Base-by-base conservation (phyloP, 108 stramenopile genomes). In the Fragilariopsis cylindrus region DNA sequence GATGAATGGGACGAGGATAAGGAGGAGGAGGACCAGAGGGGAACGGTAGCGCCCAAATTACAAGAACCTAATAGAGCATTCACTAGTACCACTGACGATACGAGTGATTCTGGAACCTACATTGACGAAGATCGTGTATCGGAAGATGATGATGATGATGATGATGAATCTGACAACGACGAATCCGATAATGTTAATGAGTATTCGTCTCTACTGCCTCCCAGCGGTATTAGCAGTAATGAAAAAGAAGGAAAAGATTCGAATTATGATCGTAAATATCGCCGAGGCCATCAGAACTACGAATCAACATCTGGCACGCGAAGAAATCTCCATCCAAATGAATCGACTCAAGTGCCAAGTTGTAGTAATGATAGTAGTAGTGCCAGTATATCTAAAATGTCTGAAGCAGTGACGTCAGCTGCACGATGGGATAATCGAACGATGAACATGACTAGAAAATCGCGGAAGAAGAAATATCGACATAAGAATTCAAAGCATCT, bases 181-280 rank as follows among this genome's bases (percentile, higher is more conserved):
- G 9, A 48, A 41, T n/a, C 48, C 5, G n/a, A 63, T 5, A 48
- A 77, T 48, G 69, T 54, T 8, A 67, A 86, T 65, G 87, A 88
- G 70, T 44, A 70, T 21, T 80, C 84, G 47, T 74, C 85, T 41
- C 60, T 88, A 12, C 63, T 88, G 18, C 76, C 77, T 30, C 82
- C 82, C 40, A 57, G 82, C 18, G 79, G 82, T 15, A 79, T 76
- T 2, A 72, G 71, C 43, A 69, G 73, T 43, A 76, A 84, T 49
- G 80, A 83, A 76, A 55, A 64, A 41, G 80, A 77, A n/a, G 77
- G 60, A 48, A 54, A 58, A 45, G 49, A 75, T 48, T 48, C 55
- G 9, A 48, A 57, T 45, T 15, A 13, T 13, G 67, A 3, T 30
- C 69, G 76, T 3, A 64, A 64, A 21, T 39, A 43, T 45, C 67